These are phyloP conservation scores for Microcyclosporella mali DNA, from an alignment of 2,329 filamentous ascomycete species.

Conservation along the genomic window DNA sequence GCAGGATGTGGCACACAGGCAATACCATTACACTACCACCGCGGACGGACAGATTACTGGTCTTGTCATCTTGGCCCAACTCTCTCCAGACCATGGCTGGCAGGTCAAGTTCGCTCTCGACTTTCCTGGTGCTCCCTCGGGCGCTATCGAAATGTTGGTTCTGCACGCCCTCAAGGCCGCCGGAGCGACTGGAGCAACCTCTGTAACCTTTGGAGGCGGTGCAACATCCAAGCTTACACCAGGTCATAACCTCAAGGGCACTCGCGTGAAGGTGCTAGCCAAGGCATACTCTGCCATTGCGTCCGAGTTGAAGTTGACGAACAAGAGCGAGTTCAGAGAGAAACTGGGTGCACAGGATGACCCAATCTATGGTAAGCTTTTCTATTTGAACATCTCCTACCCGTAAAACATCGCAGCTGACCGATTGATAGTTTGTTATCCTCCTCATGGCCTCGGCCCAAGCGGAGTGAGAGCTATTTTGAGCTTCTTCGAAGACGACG, in stretches of 20 bases:
- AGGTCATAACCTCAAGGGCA: slow-evolving; percentile 73
- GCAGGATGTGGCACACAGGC: slow-evolving; percentile 74
- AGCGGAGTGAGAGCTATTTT: slow-evolving; percentile 78
- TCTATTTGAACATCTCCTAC: neutral
- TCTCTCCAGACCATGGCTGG: slow-evolving; percentile 76
- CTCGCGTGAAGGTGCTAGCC: slow-evolving; percentile 73
- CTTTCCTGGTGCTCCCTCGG: slow-evolving; percentile 79
- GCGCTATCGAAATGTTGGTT: slow-evolving; percentile 79
- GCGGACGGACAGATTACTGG: slow-evolving; percentile 65
- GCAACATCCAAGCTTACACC: slow-evolving; percentile 68
- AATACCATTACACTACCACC: slow-evolving; percentile 76
- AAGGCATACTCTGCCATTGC: slow-evolving; percentile 77
- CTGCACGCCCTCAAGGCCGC: slow-evolving; percentile 62
- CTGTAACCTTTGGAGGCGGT: slow-evolving; percentile 81
- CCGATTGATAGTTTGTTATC: slow-evolving; percentile 63
- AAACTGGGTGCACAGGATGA: slow-evolving; percentile 85
- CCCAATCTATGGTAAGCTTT: slow-evolving; percentile 56
- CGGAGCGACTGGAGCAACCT: slow-evolving; percentile 52
- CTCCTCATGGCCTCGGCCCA: slow-evolving; percentile 74
- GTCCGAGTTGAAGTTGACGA: slow-evolving; percentile 71
- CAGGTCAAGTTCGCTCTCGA: slow-evolving; percentile 96
- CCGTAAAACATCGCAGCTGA: slow-evolving; percentile 6
- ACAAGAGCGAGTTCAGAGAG: slow-evolving; percentile 83
- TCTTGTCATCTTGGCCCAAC: slow-evolving; percentile 75
- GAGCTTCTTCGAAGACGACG: slow-evolving; percentile 77